These are phyloP conservation scores for Handroanthus guayacan DNA, from an alignment of 257 asterid species.

Conservation along the genomic window DNA sequence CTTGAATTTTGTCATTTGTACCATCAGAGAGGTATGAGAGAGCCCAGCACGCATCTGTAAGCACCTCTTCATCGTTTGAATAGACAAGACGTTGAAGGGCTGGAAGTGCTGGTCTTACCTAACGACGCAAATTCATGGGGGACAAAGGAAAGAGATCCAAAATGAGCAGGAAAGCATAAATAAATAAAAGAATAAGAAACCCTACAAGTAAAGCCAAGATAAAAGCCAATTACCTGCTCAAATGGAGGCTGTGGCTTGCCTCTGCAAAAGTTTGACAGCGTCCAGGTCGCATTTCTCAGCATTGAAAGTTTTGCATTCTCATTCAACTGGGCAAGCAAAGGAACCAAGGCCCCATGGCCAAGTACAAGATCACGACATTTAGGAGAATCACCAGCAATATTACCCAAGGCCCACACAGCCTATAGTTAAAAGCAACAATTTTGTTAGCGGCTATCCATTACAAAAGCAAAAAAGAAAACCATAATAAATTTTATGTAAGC, in stretches of 20 bases:
- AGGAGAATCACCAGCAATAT: conserved; percentile 96
- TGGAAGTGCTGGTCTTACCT: conserved; percentile 91
- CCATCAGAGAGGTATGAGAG: conserved; percentile 97
- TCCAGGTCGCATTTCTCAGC: conserved; percentile 98
- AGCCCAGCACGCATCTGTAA: conserved; percentile 99
- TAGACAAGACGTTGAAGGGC: conserved; percentile 77
- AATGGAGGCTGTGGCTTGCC: conserved; percentile 98
- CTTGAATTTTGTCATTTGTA: conserved; percentile 91
- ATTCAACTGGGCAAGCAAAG: conserved; percentile 82
- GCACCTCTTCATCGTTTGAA: conserved; percentile 91
- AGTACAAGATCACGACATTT: conserved; percentile 93
- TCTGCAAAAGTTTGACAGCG: conserved; percentile 91
- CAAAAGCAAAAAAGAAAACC: neutral
- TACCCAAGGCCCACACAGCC: conserved; percentile 99
- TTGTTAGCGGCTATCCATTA: conserved; percentile 16
- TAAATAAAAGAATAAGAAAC: neutral
- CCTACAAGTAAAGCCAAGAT: neutral
- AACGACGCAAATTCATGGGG: conserved; percentile 26
- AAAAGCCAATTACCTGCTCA: conserved; percentile 72
- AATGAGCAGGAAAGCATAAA: neutral
- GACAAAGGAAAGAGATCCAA: neutral
- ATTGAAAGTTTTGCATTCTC: conserved; percentile 85
- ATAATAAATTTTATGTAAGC: conserved; percentile 10
- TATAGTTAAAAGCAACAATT: conserved; percentile 29
- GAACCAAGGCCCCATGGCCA: conserved; percentile 76